Percentiles rank a stretch among this genome's conserved stretches.
Conservation (phyloP, 2,329 filamentous ascomycete genomes). For the Hypoxylon sp. region DNA sequence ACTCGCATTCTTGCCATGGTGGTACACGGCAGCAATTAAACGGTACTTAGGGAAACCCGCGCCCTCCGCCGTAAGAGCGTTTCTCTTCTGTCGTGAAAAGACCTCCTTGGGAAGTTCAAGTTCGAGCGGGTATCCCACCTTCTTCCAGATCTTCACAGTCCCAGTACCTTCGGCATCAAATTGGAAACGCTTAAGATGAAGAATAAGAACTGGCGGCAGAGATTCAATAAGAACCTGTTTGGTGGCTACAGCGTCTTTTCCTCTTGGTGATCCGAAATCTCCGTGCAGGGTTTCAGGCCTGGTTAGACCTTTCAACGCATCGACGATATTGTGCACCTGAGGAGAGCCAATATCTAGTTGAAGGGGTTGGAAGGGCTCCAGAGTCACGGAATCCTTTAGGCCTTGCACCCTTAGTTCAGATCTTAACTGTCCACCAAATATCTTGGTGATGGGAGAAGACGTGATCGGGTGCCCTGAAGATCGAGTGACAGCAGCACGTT, state of each 20-base stretch:
- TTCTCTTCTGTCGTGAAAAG: constrained; percentile 82
- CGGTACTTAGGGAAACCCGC: constrained; percentile 84
- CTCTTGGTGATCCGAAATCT: constrained; percentile 84
- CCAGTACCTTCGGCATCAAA: constrained; percentile 87
- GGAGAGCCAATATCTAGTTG: constrained; percentile 94
- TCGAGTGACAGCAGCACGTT: constrained; percentile 87
- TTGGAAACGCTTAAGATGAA: constrained; percentile 97
- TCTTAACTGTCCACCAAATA: constrained; percentile 91
- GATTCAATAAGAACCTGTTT: constrained; percentile 97
- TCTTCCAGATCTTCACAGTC: constrained; percentile 99
- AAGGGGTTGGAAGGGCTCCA: constrained; percentile 93
- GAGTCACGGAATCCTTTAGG: constrained; percentile 89
- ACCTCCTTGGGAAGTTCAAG: constrained; percentile 94
- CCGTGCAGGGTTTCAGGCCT: constrained; percentile 87
- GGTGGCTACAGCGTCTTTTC: constrained; percentile 82
- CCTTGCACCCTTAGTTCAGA: constrained; percentile 91
- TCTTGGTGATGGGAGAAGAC: constrained; percentile 90
- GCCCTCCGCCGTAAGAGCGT: constrained; percentile 74
- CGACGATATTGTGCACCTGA: constrained; percentile 89
- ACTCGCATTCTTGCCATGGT: constrained; percentile 96
- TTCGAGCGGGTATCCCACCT: constrained; percentile 93
- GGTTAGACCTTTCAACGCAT: constrained; percentile 89
- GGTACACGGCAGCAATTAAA: constrained; percentile 92
- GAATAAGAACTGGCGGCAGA: constrained; percentile 89
- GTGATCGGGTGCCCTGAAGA: constrained; percentile 81